These are phyloP conservation scores for Carex myosuroides DNA, from an alignment of 176 grass and related monocot species.

Conservation along the genomic window DNA sequence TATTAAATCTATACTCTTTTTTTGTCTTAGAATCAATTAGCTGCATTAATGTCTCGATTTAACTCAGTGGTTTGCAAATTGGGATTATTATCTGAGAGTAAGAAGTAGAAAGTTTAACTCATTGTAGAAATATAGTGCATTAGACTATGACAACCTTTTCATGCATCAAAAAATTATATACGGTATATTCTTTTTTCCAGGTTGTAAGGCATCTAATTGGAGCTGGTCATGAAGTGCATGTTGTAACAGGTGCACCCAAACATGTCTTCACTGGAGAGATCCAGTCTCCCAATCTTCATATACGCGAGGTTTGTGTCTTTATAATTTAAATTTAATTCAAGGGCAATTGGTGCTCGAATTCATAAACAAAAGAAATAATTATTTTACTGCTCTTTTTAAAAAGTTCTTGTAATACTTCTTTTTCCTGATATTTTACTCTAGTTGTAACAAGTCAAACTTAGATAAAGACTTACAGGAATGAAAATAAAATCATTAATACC, in stretches of 20 bases:
- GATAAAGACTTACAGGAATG: background rate
- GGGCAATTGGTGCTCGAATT: background rate
- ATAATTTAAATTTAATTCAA: background rate
- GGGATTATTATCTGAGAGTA: background rate
- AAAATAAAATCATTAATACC: background rate
- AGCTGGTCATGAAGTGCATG: conserved; percentile 85
- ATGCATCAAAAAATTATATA: background rate
- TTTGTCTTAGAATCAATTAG: background rate
- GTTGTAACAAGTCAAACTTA: background rate
- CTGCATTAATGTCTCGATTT: background rate
- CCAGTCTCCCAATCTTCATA: conserved; percentile 59
- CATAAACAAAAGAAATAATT: background rate
- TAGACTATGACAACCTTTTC: background rate
- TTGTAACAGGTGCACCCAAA: conserved; percentile 73
- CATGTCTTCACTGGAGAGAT: conserved; percentile 95
- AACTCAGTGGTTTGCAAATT: background rate
- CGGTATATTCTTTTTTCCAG: conserved; percentile 25
- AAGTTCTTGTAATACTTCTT: background rate
- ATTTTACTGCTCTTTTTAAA: background rate
- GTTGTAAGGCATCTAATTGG: conserved; percentile 80
- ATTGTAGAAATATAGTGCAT: background rate
- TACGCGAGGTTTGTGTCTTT: conserved; percentile 43
- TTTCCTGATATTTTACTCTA: background rate
- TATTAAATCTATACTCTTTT: background rate
- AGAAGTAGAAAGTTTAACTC: background rate